Evolutionary conservation across 768 basidiomycete genomes (phyloP).

Genomic region (Sarcodon sp.): DNA sequence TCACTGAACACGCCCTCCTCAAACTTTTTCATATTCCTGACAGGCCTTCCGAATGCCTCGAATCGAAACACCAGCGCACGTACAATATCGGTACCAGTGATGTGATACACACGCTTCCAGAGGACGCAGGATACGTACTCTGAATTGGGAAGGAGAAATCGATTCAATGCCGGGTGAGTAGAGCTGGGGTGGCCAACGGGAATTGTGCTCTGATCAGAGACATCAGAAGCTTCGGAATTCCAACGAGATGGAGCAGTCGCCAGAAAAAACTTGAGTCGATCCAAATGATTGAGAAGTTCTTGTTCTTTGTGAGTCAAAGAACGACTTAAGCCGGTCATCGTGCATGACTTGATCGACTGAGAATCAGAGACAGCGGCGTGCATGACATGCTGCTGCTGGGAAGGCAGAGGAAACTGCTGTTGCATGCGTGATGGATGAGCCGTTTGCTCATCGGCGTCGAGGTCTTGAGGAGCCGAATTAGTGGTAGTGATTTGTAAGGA

Average conservation of each 20-base stretch:
- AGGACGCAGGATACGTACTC: conserved; percentile 87
- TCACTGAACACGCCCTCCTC: conserved; percentile 96
- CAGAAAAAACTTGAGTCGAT: conserved; percentile 80
- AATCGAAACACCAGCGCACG: conserved; percentile 90
- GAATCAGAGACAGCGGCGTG: conserved; percentile 1
- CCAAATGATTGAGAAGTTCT: conserved; percentile 61
- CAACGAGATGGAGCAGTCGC: conserved; percentile 74
- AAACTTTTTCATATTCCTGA: conserved; percentile 91
- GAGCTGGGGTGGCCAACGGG: conserved; percentile 29
- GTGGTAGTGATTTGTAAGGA: conserved; percentile 15
- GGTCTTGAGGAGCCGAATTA: conserved; percentile 9
- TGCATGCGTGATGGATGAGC: conserved; percentile 15
- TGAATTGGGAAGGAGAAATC: conserved; percentile 78
- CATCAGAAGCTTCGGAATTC: conserved; percentile 27
- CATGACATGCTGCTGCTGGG: background rate
- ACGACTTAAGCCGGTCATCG: conserved; percentile 26
- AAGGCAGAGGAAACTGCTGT: conserved; percentile 2
- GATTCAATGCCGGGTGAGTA: conserved; percentile 70
- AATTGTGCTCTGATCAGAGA: conserved; percentile 7
- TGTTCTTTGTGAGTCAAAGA: conserved; percentile 52
- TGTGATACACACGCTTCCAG: conserved; percentile 86
- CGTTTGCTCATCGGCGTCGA: conserved; percentile 18
- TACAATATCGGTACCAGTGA: conserved; percentile 96
- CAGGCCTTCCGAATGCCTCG: conserved; percentile 85
- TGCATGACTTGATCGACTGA: background rate